Evolutionary conservation across 345 rosid species (phyloP), one percentile per base, ranked within the genome.

Genomic region (Lepidium aucheri): DNA sequence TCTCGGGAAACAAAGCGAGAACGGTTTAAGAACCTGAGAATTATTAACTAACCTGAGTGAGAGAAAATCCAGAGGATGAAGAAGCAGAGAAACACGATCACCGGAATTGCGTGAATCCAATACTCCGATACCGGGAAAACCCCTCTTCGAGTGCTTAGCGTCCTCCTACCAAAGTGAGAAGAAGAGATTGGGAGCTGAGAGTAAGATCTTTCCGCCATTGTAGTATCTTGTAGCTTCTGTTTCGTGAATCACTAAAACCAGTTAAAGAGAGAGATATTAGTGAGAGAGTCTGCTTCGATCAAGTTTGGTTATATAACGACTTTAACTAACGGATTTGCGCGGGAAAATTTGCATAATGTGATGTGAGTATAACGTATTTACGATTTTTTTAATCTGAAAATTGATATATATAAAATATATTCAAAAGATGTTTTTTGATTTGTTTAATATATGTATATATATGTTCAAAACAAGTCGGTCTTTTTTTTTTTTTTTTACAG

Each of bases 21-120:
- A 56, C 26, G 43, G 9, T 22, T 35, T 15, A 34, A 18, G 72
- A 56, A 35, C 33, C 54, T 0, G 56, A 10, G 7, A 45, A n/a
- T 8, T 1, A 42, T 34, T 38, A 49, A 43, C 11, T 11, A 45
- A 86, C 90, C 88, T 53, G 96, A 79, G 58, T 64, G 67, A 57
- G 86, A 84, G 82, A 79, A 73, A 68, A 77, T 75, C 88, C 93
- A 84, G 59, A 84, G 93, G n/a, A 77, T 74, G 80, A 81, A 74
- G 83, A 86, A 63, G 36, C 82, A 76, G 69, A 84, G 68, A 6
- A 80, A 46, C 10, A 80, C 46, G 49, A 80, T 56, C 35, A 74
- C 50, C 49, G 91, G 89, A 80, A 88, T 72, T 18, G 64, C 70
- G 49, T 82, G 88, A 67, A 83, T 62, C 79, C 78, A 78, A 30